Evolutionary conservation across 768 basidiomycete genomes (phyloP).

Genomic region (Saitozyma podzolica): DNA sequence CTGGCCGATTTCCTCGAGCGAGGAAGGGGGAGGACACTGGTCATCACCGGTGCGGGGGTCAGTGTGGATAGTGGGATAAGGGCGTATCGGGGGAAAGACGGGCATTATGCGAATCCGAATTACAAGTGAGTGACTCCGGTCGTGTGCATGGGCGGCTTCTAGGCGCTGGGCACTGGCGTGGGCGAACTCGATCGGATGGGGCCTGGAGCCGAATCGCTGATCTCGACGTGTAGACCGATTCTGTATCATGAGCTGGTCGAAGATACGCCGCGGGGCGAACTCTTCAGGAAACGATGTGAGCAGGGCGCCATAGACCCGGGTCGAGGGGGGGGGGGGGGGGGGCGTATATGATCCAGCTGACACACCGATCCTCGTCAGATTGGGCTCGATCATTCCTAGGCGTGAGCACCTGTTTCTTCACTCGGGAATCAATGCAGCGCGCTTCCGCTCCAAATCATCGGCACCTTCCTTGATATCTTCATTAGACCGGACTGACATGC

Average conservation of each 20-base stretch:
- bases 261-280: constrained; percentile 64
- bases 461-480: too few species aligned
- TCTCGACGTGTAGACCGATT: constrained; percentile 39
- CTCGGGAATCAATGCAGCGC: background rate
- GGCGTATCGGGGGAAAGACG: constrained; percentile 86
- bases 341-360: background rate
- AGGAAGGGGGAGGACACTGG: constrained; percentile 64
- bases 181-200: background rate
- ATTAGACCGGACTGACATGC: too few species aligned
- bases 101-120: constrained; percentile 56
- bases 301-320: background rate
- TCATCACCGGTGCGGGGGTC: constrained; percentile 89
- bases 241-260: constrained; percentile 81
- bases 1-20: constrained; percentile 61
- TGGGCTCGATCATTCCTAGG: constrained; percentile 60
- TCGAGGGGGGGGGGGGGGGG: background rate
- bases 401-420: constrained; percentile 8
- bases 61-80: constrained; percentile 93
- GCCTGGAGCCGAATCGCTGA: background rate
- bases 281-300: constrained; percentile 72
- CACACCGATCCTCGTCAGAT: constrained; percentile 50
- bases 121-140: constrained; percentile 35
- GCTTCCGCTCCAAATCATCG: too few species aligned
- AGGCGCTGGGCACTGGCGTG: background rate
- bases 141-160: background rate